Base-by-base conservation (phyloP, 1,284 basidiomycete species). In the Xerocomus minutiporus region DNA sequence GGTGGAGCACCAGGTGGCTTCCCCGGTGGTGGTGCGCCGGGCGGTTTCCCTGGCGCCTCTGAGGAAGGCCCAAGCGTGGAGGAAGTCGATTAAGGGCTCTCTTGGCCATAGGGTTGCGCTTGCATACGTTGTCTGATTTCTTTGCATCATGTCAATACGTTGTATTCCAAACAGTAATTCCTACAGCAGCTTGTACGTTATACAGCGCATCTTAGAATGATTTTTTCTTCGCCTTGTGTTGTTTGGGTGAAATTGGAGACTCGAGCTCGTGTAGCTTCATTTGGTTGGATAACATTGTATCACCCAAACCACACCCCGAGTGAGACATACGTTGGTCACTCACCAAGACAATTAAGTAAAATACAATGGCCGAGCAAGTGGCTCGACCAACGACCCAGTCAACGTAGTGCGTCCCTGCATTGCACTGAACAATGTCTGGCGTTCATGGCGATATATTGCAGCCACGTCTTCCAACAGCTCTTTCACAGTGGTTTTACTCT, bases 1-100 rank as follows among this genome's bases (percentile, higher is more conserved):
- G 78, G 77, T 52, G 82, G 75, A 58, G 72, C 74, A 51, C 71
- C 74, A 8, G 78, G 76, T 48, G 80, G 73, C 31, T 75, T 74
- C 65, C 77, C 78, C 2, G 81, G 80, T 56, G 63, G 69, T 39
- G 76, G 67, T 61, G 71, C 79, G 46, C 81, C 81, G 41, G 80
- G 77, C 35, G 78, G 74, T 35, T 79, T 79, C 75, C 77, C 76
- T 25, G 78, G 75, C 39, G 77, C 75, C 29, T 73, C 72, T 59
- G 88, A 87, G 68, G 90, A 92, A 32, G 91, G 88, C 42, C 91
- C 91, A 47, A 87, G 84, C 57, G 91, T 94, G 52, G 91, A 94
- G 77, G 91, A 93, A 75, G 89, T 93, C 59, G 86, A 88, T 69
- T 88, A 81, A 80, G 57, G 41, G 51, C 46, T 38, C 49, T 32